phyloP scores from a whole-genome alignment of 164 flowering plant genomes.

The Nymphaea colorata region DNA sequence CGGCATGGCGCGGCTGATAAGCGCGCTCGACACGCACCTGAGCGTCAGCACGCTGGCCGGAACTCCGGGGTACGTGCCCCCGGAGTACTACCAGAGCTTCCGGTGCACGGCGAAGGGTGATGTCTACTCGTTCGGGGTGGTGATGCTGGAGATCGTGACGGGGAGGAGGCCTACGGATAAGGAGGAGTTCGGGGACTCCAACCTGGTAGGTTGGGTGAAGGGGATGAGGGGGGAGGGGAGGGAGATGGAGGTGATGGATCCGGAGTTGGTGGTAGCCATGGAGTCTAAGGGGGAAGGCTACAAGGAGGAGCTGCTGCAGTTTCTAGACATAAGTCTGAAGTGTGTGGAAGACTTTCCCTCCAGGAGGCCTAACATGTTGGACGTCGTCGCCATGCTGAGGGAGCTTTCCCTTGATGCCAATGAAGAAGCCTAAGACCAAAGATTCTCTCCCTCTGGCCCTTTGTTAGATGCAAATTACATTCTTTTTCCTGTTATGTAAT shows the following conservation, averaged over 20 bases:
- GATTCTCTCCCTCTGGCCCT: not conserved
- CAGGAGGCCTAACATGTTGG: slow-evolving; percentile 78
- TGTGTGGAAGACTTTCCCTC: slow-evolving; percentile 91
- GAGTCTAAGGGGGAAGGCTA: slow-evolving; percentile 27
- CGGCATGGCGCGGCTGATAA: slow-evolving; percentile 71
- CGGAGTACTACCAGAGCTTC: slow-evolving; percentile 74
- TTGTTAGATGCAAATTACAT: not conserved
- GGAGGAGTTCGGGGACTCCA: slow-evolving; percentile 66
- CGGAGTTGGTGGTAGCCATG: slow-evolving; percentile 26
- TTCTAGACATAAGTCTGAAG: slow-evolving; percentile 52
- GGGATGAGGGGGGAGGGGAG: slow-evolving; percentile 66
- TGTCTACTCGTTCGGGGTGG: slow-evolving; percentile 57
- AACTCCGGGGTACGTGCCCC: slow-evolving; percentile 73
- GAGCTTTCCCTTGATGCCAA: slow-evolving; percentile 24
- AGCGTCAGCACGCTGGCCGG: slow-evolving; percentile 71
- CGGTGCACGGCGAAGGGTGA: slow-evolving; percentile 71
- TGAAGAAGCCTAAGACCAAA: not conserved
- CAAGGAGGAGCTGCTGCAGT: slow-evolving; percentile 58
- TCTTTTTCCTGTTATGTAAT: too few relatives aligned
- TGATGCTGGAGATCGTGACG: slow-evolving; percentile 44
- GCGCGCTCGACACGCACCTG: slow-evolving; percentile 58
- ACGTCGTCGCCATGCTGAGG: slow-evolving; percentile 75
- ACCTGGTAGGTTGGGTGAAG: slow-evolving; percentile 72
- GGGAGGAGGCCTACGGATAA: slow-evolving; percentile 60
- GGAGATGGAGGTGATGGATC: slow-evolving; percentile 70